A percentile compares a stretch with the other conserved stretches of the same genome.
Conservation (phyloP, 2,329 filamentous ascomycete species). For the Aspergillus sp. region DNA sequence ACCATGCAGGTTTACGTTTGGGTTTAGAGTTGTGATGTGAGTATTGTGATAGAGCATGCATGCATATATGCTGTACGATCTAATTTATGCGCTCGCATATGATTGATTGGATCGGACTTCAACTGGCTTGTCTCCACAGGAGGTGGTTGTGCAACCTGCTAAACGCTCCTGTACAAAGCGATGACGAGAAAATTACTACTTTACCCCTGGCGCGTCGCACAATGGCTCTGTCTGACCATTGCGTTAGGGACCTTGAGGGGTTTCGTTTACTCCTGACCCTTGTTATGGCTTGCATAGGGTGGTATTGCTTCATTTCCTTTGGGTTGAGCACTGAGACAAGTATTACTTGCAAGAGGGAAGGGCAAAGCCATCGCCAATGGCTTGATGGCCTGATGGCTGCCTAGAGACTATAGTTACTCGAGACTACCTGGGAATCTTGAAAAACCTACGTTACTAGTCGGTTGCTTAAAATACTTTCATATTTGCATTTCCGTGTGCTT, state of each 20-base stretch:
- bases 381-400: no score
- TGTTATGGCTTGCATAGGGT: constrained; percentile 7
- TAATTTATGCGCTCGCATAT: neutral
- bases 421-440: no score
- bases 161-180: neutral
- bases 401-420: no score
- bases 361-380: no score
- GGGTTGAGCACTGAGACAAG: neutral
- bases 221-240: neutral
- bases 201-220: neutral
- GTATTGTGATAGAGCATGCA: neutral
- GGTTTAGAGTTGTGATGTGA: neutral
- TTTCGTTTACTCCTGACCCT: neutral
- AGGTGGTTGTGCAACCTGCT: neutral
- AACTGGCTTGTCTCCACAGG: neutral
- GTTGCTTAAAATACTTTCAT: neutral
- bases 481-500: neutral
- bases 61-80: neutral
- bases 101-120: neutral
- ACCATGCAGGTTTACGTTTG: neutral
- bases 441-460: neutral
- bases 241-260: neutral
- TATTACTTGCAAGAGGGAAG: neutral
- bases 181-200: neutral
- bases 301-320: neutral